Evolutionary conservation across 768 basidiomycete species (phyloP).

Genomic region (Boletus subparvulus): DNA sequence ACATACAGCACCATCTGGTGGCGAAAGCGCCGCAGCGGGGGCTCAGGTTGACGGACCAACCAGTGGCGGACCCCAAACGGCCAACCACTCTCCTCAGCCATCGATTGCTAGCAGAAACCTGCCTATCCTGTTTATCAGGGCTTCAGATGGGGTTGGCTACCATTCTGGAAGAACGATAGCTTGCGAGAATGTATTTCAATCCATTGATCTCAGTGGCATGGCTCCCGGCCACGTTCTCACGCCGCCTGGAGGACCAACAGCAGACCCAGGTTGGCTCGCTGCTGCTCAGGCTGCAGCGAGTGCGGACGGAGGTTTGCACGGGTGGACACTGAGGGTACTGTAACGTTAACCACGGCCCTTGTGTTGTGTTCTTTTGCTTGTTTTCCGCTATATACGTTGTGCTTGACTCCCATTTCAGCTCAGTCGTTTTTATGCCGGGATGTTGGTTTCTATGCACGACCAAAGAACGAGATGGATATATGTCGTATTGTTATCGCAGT

Average conservation of each 20-base stretch:
- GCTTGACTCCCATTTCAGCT: slow-evolving; percentile 16
- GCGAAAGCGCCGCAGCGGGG: slow-evolving; percentile 26
- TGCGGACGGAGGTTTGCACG: slow-evolving; percentile 64
- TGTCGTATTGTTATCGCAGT: slow-evolving; percentile 26
- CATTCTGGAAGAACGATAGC: slow-evolving; percentile 83
- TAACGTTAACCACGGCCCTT: slow-evolving; percentile 37
- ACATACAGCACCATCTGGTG: slow-evolving; percentile 31
- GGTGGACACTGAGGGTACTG: slow-evolving; percentile 81
- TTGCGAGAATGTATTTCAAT: slow-evolving; percentile 77
- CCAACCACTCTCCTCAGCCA: slow-evolving; percentile 37
- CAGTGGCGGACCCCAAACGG: slow-evolving; percentile 20
- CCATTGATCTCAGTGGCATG: slow-evolving; percentile 60
- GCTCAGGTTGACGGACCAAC: slow-evolving; percentile 29
- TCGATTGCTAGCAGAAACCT: slow-evolving; percentile 69
- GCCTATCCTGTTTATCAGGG: slow-evolving; percentile 78
- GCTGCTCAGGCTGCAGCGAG: slow-evolving; percentile 69
- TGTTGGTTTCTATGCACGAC: slow-evolving; percentile 8
- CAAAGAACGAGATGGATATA: slow-evolving; percentile 17
- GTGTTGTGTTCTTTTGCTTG: slow-evolving; percentile 27
- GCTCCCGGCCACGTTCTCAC: slow-evolving; percentile 44
- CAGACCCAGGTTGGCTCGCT: slow-evolving; percentile 70
- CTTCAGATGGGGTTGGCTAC: slow-evolving; percentile 83
- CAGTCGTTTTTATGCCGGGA: slow-evolving; percentile 5
- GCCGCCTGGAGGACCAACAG: slow-evolving; percentile 42
- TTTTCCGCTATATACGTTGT: slow-evolving; percentile 29